A percentile compares a stretch with the other conserved stretches of the same genome.
These are phyloP conservation scores for Oxytropis ochrocephala DNA, from an alignment of 306 rosid genomes.

Conservation along the genomic window DNA sequence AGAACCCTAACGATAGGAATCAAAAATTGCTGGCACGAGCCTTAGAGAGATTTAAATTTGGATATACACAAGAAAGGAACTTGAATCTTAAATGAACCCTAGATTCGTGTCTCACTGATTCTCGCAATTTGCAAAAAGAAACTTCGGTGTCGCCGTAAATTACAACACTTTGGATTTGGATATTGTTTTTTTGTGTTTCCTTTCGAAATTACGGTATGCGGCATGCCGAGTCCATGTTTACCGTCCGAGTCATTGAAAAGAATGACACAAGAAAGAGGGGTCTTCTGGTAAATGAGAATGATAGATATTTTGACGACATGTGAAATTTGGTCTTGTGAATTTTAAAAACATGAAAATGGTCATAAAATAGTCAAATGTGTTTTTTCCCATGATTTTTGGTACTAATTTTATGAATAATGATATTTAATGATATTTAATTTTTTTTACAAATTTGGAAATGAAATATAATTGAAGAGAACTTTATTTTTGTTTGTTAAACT, in stretches of 20 bases:
- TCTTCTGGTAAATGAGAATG: neutral
- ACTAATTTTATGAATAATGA: too few species aligned
- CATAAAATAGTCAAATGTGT: too few species aligned
- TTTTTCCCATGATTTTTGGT: too few species aligned
- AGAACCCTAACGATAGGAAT: neutral
- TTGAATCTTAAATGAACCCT: slow-evolving; percentile 21
- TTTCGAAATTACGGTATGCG: neutral
- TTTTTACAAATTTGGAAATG: too few species aligned
- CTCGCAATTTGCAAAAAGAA: neutral
- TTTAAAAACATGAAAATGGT: too few species aligned
- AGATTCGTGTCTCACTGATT: neutral
- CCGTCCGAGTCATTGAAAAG: neutral
- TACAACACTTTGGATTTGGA: neutral
- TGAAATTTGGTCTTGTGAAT: too few species aligned
- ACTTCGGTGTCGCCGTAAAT: neutral
- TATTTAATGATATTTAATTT: too few species aligned
- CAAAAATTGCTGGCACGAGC: neutral
- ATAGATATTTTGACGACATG: too few species aligned
- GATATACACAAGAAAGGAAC: neutral
- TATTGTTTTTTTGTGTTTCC: neutral
- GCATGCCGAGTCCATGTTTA: neutral
- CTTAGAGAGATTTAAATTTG: neutral
- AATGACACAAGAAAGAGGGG: neutral
- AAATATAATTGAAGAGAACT: too few species aligned
- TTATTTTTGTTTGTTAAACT: too few species aligned